Evolutionary conservation across 345 rosid genomes (phyloP), one percentile per base, ranked within the genome.

Genomic region (Pistacia atlantica): DNA sequence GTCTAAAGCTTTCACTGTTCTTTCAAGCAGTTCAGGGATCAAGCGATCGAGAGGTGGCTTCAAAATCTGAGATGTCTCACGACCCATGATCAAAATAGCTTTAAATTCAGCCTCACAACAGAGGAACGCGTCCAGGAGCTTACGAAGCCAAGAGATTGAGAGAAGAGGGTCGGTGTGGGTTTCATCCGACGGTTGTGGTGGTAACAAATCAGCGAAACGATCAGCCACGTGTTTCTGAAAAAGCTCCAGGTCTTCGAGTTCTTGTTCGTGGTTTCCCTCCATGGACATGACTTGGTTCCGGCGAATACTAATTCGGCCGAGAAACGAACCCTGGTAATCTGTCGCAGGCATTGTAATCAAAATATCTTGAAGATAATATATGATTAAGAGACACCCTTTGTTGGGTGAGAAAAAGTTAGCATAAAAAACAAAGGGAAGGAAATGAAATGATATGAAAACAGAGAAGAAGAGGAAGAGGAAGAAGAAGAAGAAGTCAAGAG

Each of bases 41-140:
- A 93, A 82, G 35, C 97, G 95, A 76, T 96, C 98, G 58, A 93
- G 84, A 0, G 97, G 97, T 3, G 97, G 90, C 81, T 91, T 93
- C 58, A 85, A 59, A 69, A 93, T 76, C 62, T 89, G 92, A 25
- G 95, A 83, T 1, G 89, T 90, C 76, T 96, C 97, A 25, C 90
- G 91, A 12, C 93, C 95, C 91, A 86, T 82, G 74, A 93, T 56
- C 1, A 93, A 71, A 56, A 92, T 76, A 11, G 97, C 98, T 84
- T 96, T 92, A 88, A 93, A 96, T 76, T 96, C 98, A 1, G 98
- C 99, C 67, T 96, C 98, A 57, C 97, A 96, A 82, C 99, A 96
- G 77, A 96, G 86, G 80, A 91, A 92, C 20, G 87, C 92, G 69
- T 96, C 97, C 73, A 96, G 94, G 49, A 96, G 92, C 75, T 89